These are phyloP conservation scores for Coniochaeta prunicola DNA, from an alignment of 2,329 filamentous ascomycete genomes.

Conservation along the genomic window DNA sequence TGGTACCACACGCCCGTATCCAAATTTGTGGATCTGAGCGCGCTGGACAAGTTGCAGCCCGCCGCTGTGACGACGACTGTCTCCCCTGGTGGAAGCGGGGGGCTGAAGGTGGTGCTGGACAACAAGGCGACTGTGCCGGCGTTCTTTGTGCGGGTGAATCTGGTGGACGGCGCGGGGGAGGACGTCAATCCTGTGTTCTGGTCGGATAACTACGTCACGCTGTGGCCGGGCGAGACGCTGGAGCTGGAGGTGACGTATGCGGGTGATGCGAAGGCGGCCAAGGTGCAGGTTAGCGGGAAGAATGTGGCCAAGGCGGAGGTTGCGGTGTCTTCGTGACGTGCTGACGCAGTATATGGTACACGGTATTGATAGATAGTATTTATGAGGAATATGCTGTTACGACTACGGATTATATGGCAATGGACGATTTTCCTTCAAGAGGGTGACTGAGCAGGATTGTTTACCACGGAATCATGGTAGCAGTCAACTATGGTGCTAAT, in stretches of 20 bases:
- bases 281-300: slow-evolving; percentile 10
- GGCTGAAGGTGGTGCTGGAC: slow-evolving; percentile 33
- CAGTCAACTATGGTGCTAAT: no score
- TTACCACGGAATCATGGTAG: no score
- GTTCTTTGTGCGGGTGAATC: slow-evolving; percentile 46
- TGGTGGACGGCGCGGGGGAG: slow-evolving; percentile 33
- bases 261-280: slow-evolving; percentile 1
- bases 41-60: slow-evolving; percentile 29
- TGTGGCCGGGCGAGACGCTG: slow-evolving; percentile 49
- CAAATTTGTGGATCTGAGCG: slow-evolving; percentile 38
- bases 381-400: no score
- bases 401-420: no score
- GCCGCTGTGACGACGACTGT: slow-evolving; percentile 28
- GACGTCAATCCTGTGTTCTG: slow-evolving; percentile 47
- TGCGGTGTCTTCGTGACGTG: neutral
- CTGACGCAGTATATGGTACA: neutral
- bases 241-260: slow-evolving; percentile 23
- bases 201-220: slow-evolving; percentile 57
- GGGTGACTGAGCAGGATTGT: no score
- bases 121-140: slow-evolving; percentile 47
- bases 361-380: neutral
- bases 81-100: neutral
- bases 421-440: no score
- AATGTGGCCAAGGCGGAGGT: slow-evolving; percentile 11
- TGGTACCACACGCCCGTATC: slow-evolving; percentile 55